These are phyloP conservation scores for Kandelia obovata DNA, from an alignment of 345 rosid genomes.

Conservation along the genomic window DNA sequence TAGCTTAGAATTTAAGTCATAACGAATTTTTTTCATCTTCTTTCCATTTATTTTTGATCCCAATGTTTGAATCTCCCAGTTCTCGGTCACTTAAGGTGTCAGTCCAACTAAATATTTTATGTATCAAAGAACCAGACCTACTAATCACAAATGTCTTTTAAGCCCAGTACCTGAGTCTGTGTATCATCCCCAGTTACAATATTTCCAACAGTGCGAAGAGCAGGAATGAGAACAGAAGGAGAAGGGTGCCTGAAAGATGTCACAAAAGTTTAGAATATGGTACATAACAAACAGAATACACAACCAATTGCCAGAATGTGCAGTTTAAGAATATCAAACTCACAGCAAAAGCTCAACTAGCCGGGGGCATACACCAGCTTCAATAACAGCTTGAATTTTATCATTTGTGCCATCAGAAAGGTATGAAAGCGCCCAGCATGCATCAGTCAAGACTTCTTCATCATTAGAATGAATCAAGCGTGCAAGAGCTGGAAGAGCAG, in stretches of 20 bases:
- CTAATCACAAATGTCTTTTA: neutral
- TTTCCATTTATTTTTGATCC: too few species aligned
- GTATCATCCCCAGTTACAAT: conserved; percentile 77
- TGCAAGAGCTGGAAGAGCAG: conserved; percentile 69
- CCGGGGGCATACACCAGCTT: conserved; percentile 69
- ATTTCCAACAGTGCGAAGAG: conserved; percentile 83
- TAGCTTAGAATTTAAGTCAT: too few species aligned
- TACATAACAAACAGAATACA: neutral
- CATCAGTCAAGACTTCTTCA: conserved; percentile 83
- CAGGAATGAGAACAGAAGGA: conserved; percentile 74
- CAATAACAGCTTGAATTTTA: conserved; percentile 71
- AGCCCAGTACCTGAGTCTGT: conserved; percentile 65
- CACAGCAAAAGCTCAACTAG: conserved; percentile 66
- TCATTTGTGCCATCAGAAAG: conserved; percentile 84
- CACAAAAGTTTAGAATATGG: neutral
- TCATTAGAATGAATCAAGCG: conserved; percentile 64
- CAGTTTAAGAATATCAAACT: conserved; percentile 26
- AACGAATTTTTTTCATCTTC: too few species aligned
- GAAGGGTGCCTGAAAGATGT: conserved; percentile 54
- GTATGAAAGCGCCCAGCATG: conserved; percentile 96
- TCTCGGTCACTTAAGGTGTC: too few species aligned
- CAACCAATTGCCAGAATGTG: neutral
- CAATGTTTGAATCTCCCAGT: too few species aligned
- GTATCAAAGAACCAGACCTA: too few species aligned
- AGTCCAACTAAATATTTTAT: too few species aligned